Base-by-base conservation (phyloP, 2,329 filamentous ascomycete species). In the Botrytis cinerea region DNA sequence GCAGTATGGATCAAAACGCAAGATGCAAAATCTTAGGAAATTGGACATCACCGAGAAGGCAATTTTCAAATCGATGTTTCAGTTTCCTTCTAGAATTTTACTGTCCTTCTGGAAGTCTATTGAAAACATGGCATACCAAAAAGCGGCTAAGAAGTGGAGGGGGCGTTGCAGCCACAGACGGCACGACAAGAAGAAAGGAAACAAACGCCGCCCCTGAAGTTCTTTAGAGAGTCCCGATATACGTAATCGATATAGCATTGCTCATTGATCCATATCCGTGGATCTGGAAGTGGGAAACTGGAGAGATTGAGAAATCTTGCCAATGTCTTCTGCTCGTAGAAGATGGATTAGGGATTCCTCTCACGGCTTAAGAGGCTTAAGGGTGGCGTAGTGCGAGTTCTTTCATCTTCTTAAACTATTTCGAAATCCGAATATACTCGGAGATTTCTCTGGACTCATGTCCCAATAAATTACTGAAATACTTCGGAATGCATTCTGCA, bases 391-490 rank as follows among this genome's bases (percentile, higher is more conserved):
- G 25, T n/a, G 25, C 14, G 5, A 16, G n/a, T 16, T 18, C 1
- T 0, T 18, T 28, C n/a, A 28, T 57, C n/a, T 2, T 1, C n/a
- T 57, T 18, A n/a, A 2, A 18, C 6, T 0, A 5, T 0, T 28
- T 28, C n/a, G n/a, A 18, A 16, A 28, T 32, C 1, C 6, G n/a
- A 1, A 18, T 9, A 5, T 54, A n/a, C n/a, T 57, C 0, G n/a
- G 14, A 57, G 51, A 2, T 0, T 7, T 28, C 14, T 18, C 16
- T 57, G n/a, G 4, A 18, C 14, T 16, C 2, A 16, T 45, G 2
- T 54, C 14, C 9, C 8, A 2, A 51, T n/a, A 12, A 28, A 6
- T 5, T 18, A 1, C 14, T 6, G 14, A 45, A 45, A 14, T 7
- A 4, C 18, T 43, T 43, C 40, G 9, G 2, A 43, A 14, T 43